phyloP scores from a whole-genome alignment of 2,329 filamentous ascomycete species.

The Aureobasidium sp. region DNA sequence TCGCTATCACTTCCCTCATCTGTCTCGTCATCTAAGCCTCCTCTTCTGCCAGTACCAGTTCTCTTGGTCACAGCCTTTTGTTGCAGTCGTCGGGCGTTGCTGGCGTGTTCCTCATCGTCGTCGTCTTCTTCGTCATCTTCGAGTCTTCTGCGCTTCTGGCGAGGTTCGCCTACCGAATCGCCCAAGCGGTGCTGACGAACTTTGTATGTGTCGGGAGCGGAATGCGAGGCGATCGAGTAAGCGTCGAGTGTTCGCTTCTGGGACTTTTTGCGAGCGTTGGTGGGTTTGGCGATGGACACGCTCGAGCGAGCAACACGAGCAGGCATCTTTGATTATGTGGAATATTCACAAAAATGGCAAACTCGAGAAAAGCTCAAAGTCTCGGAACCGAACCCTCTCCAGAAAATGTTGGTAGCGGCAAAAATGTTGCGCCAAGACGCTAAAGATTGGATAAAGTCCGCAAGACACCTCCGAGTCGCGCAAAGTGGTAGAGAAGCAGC shows the following conservation, averaged over 20 bases:
- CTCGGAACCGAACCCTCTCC: background rate
- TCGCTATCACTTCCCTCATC: constrained; percentile 79
- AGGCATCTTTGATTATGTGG: constrained; percentile 28
- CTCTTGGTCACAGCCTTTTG: constrained; percentile 28
- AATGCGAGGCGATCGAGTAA: constrained; percentile 56
- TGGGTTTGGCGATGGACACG: constrained; percentile 27
- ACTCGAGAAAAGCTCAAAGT: background rate
- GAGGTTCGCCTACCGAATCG: constrained; percentile 40
- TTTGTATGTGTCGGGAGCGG: constrained; percentile 47
- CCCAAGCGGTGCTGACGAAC: constrained; percentile 54
- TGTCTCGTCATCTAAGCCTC: constrained; percentile 38
- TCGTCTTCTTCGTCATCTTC: constrained; percentile 47
- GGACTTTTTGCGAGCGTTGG: constrained; percentile 36
- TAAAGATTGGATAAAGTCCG: constrained; percentile 4
- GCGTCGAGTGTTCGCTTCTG: constrained; percentile 55
- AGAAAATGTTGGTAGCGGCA: constrained; percentile 5
- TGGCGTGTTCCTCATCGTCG: constrained; percentile 38
- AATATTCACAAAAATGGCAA: background rate
- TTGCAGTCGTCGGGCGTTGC: constrained; percentile 24
- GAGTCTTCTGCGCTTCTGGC: constrained; percentile 36
- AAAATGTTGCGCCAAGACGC: constrained; percentile 11
- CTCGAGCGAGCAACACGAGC: constrained; percentile 36
- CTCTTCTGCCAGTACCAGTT: constrained; percentile 14
- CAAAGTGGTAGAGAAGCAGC: background rate
- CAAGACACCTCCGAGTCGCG: constrained; percentile 15